Base-by-base conservation (phyloP, 352 stramenopile species). In the Globisporangium nodosum region DNA sequence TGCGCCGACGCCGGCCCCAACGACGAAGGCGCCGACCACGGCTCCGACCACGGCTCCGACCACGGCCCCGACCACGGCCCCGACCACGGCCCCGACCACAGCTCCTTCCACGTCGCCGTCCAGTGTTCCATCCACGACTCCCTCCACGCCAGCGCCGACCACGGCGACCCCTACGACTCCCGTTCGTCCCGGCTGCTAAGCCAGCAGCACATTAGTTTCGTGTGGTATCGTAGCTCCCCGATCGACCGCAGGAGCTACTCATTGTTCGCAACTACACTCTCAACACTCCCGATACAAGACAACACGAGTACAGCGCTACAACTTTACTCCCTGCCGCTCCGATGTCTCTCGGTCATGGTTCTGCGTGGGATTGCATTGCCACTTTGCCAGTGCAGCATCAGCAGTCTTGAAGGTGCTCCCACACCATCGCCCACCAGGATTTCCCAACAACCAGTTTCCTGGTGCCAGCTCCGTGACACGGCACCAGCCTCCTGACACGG, bases 171-270 rank as follows among this genome's bases (percentile, higher is more conserved):
- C 45, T 49, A 49, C 45, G 11, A 49, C 18, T 24, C 43, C 18
- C 8, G n/a, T 31, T 49, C 45, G 45, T 49, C 45, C 45, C 4
- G 45, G 45, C 20, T 49, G 45, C 49, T 40, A 49, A 49, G 20
- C 45, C 4, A 42, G 11, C 37, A 42, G 37, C 37, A 13, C 37
- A 4, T 13, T 5, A 42, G 37, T 42, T 42, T 13, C 37, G 12
- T 18, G 37, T 42, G 37, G 37, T 13, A 5, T 42, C 37, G 11
- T 18, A 42, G 37, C 37, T 42, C 12, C 3, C 37, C 12, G 13
- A 42, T 42, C 37, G 7, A 39, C 33, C 2, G 33, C 6, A 39
- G 33, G 33, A 39, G 33, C 33, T 39, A 9, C 5, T 39, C 33
- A 9, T 9, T 42, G 37, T 18, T 42, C 12, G 12, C 37, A 42